A percentile compares a stretch with the other conserved stretches of the same genome.
These are phyloP conservation scores for Solanum virginianum DNA, from an alignment of 257 asterid species.

Conservation along the genomic window DNA sequence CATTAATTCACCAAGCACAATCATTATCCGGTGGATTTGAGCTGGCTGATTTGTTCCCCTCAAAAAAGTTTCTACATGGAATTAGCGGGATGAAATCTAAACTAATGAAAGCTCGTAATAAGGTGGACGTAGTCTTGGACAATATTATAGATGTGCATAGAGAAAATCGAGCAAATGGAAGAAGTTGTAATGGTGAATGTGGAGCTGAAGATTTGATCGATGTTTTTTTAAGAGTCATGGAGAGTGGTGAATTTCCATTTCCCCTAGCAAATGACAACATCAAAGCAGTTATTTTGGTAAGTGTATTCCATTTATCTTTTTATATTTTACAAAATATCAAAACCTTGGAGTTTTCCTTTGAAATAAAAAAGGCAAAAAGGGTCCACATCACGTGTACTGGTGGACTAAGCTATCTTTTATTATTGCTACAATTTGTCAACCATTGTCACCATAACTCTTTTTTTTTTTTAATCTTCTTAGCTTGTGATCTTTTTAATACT, in stretches of 20 bases:
- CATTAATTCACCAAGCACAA: not conserved
- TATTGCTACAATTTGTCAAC: not conserved
- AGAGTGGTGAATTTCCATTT: not conserved
- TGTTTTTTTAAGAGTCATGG: not conserved
- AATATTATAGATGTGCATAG: not conserved
- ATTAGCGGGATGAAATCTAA: not conserved
- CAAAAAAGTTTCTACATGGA: not conserved
- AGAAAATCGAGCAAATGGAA: not conserved
- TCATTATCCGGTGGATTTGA: not conserved
- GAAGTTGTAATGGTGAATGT: not conserved
- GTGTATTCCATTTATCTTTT: not conserved
- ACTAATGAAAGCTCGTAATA: not conserved
- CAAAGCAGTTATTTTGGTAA: not conserved
- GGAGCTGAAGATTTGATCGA: not conserved
- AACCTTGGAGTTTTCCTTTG: not conserved
- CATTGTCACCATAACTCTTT: too few species aligned
- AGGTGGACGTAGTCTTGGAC: not conserved
- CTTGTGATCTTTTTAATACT: not conserved
- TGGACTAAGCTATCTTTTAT: not conserved
- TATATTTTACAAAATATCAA: not conserved
- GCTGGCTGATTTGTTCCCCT: not conserved
- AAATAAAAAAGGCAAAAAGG: too few species aligned
- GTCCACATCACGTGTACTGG: not conserved
- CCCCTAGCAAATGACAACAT: not conserved
- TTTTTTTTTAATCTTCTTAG: not conserved